Evolutionary conservation across 2,329 filamentous ascomycete species (phyloP).

Genomic region (Plenodomus lindquistii): DNA sequence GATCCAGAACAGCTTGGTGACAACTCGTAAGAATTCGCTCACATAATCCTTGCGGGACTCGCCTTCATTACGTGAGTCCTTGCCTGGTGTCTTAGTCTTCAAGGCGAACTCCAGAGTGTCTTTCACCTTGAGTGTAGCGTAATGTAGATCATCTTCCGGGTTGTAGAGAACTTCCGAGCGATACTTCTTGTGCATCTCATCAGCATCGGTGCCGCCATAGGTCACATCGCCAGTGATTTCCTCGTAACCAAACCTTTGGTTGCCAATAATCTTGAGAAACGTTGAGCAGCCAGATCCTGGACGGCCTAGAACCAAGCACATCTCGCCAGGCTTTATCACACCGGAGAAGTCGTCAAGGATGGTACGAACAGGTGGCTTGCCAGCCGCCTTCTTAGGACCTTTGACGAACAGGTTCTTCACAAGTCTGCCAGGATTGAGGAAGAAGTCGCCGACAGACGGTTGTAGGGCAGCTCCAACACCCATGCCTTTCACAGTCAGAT

Average conservation of each 20-base stretch:
- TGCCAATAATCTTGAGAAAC: slow-evolving; percentile 70
- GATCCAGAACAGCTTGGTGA: slow-evolving; percentile 73
- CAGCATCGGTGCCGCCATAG: slow-evolving; percentile 60
- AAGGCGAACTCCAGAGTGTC: slow-evolving; percentile 76
- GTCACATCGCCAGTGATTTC: slow-evolving; percentile 59
- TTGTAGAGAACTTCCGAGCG: slow-evolving; percentile 73
- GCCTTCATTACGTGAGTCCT: slow-evolving; percentile 62
- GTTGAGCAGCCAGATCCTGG: slow-evolving; percentile 73
- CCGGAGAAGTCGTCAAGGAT: slow-evolving; percentile 69
- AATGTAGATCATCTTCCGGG: slow-evolving; percentile 77
- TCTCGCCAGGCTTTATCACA: slow-evolving; percentile 72
- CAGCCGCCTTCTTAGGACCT: slow-evolving; percentile 44
- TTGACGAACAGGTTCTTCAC: slow-evolving; percentile 56
- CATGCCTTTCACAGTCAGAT: slow-evolving; percentile 65
- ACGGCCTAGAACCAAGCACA: slow-evolving; percentile 70
- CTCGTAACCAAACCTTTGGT: slow-evolving; percentile 63
- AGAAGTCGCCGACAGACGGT: slow-evolving; percentile 63
- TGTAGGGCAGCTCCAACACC: slow-evolving; percentile 66
- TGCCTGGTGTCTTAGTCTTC: slow-evolving; percentile 67
- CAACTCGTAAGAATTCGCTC: slow-evolving; percentile 65
- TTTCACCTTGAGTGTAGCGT: slow-evolving; percentile 75
- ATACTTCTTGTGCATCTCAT: slow-evolving; percentile 60
- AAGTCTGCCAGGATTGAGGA: slow-evolving; percentile 60
- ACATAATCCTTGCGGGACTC: slow-evolving; percentile 65
- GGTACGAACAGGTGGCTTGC: slow-evolving; percentile 63